Evolutionary conservation across 768 basidiomycete species (phyloP).

Genomic region (Mycena alexandri): DNA sequence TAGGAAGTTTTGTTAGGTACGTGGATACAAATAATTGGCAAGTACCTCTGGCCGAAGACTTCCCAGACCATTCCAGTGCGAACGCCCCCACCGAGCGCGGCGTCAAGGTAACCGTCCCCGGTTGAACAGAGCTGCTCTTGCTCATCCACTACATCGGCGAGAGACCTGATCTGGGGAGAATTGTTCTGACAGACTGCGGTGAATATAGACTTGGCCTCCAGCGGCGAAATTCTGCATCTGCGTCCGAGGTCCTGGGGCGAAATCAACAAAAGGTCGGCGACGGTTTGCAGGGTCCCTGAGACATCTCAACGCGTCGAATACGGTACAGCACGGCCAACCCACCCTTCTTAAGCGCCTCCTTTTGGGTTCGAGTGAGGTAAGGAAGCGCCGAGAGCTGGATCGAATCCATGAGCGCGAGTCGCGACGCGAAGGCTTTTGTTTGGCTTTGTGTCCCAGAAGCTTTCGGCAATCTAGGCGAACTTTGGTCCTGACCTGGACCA

Average conservation of each 20-base stretch:
- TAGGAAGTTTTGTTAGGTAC: conserved; percentile 47
- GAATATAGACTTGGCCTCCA: conserved; percentile 65
- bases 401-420: conserved; percentile 25
- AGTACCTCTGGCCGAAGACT: conserved; percentile 88
- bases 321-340: background rate
- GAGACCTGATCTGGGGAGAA: conserved; percentile 51
- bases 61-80: conserved; percentile 88
- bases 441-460: background rate
- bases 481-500: background rate
- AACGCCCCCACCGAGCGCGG: conserved; percentile 83
- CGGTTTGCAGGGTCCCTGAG: conserved; percentile 62
- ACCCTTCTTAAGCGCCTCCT: conserved; percentile 55
- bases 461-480: too few relatives aligned
- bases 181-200: conserved; percentile 61
- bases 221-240: conserved; percentile 64
- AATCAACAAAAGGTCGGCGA: conserved; percentile 64
- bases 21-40: conserved; percentile 22
- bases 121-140: conserved; percentile 72
- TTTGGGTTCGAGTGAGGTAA: conserved; percentile 48
- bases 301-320: conserved; percentile 19
- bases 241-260: conserved; percentile 66
- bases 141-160: conserved; percentile 54
- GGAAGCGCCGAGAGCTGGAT: conserved; percentile 29
- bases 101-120: conserved; percentile 79
- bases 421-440: background rate